These are phyloP conservation scores for Stemphylium beticola DNA, from an alignment of 2,329 filamentous ascomycete genomes.

Conservation along the genomic window DNA sequence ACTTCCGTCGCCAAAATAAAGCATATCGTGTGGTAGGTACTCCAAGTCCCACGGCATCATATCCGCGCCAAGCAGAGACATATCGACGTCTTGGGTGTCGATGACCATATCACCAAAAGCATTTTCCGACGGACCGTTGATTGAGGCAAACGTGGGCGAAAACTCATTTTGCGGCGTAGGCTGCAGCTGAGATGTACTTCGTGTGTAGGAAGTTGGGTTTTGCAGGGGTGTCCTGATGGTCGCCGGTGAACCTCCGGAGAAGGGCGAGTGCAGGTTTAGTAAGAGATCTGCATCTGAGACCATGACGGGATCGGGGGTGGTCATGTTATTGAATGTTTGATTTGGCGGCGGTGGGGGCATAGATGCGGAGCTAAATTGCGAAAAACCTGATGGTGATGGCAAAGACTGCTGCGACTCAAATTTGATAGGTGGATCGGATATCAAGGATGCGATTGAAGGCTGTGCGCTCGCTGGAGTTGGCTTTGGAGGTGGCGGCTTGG, in stretches of 20 bases:
- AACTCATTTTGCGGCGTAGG: conserved; percentile 23
- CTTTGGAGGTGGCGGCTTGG: conserved; percentile 26
- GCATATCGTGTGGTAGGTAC: conserved; percentile 71
- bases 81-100: conserved; percentile 78
- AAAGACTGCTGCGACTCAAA: conserved; percentile 31
- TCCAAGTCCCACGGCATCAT: conserved; percentile 76
- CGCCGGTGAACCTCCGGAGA: conserved; percentile 34
- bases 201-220: conserved; percentile 25
- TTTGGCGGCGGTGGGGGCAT: conserved; percentile 46
- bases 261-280: conserved; percentile 58
- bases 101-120: conserved; percentile 67
- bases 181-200: conserved; percentile 12
- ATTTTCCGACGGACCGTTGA: conserved; percentile 33
- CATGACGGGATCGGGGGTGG: conserved; percentile 42
- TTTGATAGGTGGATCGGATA: conserved; percentile 37
- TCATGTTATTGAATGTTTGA: conserved; percentile 27
- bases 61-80: conserved; percentile 70
- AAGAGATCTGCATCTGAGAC: conserved; percentile 57
- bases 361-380: conserved; percentile 33
- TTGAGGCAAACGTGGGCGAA: conserved; percentile 35
- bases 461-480: conserved; percentile 29
- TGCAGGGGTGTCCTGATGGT: conserved; percentile 20
- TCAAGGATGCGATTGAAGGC: conserved; percentile 41
- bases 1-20: conserved; percentile 49
- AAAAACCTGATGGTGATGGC: conserved; percentile 31